Evolutionary conservation across 2,329 filamentous ascomycete genomes (phyloP).

Genomic region (Fonsecaea pedrosoi): DNA sequence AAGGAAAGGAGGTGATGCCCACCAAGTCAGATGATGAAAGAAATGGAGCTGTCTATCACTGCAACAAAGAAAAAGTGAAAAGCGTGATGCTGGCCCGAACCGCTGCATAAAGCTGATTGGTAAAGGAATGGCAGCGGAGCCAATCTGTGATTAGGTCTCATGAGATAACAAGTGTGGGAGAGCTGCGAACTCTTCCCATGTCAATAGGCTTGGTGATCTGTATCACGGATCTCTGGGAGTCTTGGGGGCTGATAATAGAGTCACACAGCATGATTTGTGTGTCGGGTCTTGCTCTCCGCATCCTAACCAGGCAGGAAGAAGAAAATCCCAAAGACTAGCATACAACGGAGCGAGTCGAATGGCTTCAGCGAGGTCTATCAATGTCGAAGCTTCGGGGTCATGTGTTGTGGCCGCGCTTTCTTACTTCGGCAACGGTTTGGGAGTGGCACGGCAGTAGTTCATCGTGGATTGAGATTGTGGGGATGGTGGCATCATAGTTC

Average conservation of each 20-base stretch:
- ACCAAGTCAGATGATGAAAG: constrained; percentile 13
- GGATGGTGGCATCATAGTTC: constrained; percentile 9
- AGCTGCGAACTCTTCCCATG: neutral
- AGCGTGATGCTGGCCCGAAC: constrained; percentile 22
- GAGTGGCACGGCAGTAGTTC: neutral
- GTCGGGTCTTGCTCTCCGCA: neutral
- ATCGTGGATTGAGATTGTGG: constrained; percentile 18
- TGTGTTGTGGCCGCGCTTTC: neutral
- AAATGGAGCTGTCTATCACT: neutral
- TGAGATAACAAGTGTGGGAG: constrained; percentile 27
- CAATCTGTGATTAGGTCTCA: constrained; percentile 3
- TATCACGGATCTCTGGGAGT: constrained; percentile 8
- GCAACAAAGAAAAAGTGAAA: neutral
- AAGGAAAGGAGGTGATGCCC: neutral
- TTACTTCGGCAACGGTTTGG: neutral
- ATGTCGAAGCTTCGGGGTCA: neutral
- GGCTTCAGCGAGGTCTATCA: neutral
- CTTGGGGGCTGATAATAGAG: constrained; percentile 6
- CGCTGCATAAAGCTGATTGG: constrained; percentile 24
- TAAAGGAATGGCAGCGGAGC: constrained; percentile 13
- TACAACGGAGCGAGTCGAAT: neutral
- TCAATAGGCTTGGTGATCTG: neutral
- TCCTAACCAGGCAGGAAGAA: neutral
- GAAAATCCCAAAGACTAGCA: neutral
- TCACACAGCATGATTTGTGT: constrained; percentile 10